Conservation (phyloP, 768 basidiomycete species). For the Suillus variegatus region DNA sequence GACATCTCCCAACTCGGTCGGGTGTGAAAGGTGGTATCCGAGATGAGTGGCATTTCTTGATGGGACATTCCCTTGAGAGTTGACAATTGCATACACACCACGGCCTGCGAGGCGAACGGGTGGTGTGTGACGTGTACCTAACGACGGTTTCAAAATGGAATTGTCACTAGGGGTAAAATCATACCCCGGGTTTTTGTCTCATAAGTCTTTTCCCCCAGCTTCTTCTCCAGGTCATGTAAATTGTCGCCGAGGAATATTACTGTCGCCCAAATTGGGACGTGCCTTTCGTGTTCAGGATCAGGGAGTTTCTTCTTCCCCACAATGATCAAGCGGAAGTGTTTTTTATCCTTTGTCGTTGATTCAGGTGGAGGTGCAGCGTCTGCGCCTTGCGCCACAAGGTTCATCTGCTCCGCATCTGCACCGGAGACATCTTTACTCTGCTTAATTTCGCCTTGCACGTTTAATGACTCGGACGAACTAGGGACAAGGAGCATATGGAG, state of each 20-base stretch:
- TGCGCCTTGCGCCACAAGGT: slow-evolving; percentile 42
- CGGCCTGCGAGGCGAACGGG: slow-evolving; percentile 55
- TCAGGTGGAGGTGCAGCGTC: slow-evolving; percentile 51
- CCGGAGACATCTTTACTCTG: slow-evolving; percentile 10
- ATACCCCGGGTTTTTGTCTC: slow-evolving; percentile 63
- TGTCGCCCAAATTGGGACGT: slow-evolving; percentile 54
- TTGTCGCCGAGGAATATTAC: slow-evolving; percentile 54
- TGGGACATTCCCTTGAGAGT: slow-evolving; percentile 43
- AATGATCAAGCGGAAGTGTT: slow-evolving; percentile 51
- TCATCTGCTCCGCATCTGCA: slow-evolving; percentile 38
- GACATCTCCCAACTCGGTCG: slow-evolving; percentile 49
- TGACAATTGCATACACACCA: slow-evolving; percentile 62
- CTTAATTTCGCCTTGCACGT: slow-evolving; percentile 17
- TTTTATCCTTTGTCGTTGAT: slow-evolving; percentile 33
- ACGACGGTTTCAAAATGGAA: background rate
- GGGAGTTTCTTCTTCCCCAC: slow-evolving; percentile 63
- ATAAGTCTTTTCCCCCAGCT: slow-evolving; percentile 51
- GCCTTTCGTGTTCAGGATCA: slow-evolving; percentile 45
- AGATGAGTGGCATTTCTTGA: slow-evolving; percentile 54
- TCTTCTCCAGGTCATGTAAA: slow-evolving; percentile 45
- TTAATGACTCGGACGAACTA: slow-evolving; percentile 45
- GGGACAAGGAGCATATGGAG: slow-evolving; percentile 65
- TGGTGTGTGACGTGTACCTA: slow-evolving; percentile 54
- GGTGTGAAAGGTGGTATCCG: slow-evolving; percentile 61
- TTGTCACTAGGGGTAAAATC: background rate